A percentile compares a stretch with the other conserved stretches of the same genome.
These are phyloP conservation scores for Tephrocybe sp. DNA, from an alignment of 768 basidiomycete genomes.

Conservation along the genomic window DNA sequence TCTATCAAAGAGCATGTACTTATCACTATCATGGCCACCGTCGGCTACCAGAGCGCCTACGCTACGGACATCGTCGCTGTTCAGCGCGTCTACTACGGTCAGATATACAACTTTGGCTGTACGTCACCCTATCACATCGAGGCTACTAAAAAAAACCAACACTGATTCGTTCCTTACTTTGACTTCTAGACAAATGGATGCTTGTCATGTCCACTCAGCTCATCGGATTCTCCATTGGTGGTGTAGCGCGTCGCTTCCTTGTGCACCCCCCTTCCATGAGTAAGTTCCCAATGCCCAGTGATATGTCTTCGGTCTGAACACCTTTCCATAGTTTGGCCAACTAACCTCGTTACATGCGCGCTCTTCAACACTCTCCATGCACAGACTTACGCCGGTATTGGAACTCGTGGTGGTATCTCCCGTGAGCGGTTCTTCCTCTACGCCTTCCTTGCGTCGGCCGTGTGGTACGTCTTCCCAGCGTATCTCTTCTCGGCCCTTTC, in stretches of 20 bases:
- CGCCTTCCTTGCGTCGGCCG: slow-evolving; percentile 53
- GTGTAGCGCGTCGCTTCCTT: slow-evolving; percentile 71
- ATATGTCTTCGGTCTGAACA: no score
- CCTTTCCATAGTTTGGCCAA: slow-evolving; percentile 87
- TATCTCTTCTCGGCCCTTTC: slow-evolving; percentile 69
- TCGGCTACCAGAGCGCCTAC: slow-evolving; percentile 55
- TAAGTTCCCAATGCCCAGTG: slow-evolving; percentile 35
- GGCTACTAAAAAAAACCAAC: no score
- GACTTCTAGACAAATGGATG: slow-evolving; percentile 67
- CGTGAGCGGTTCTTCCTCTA: slow-evolving; percentile 79
- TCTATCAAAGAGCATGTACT: slow-evolving; percentile 74
- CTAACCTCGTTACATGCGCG: slow-evolving; percentile 70
- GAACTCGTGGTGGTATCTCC: slow-evolving; percentile 62
- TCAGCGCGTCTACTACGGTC: slow-evolving; percentile 71
- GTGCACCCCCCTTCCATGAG: slow-evolving; percentile 74
- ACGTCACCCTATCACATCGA: slow-evolving; percentile 20
- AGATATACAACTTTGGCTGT: slow-evolving; percentile 60
- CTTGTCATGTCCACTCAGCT: slow-evolving; percentile 74
- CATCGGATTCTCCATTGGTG: slow-evolving; percentile 82
- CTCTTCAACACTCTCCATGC: slow-evolving; percentile 83
- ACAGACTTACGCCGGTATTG: slow-evolving; percentile 65
- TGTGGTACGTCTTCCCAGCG: slow-evolving; percentile 73
- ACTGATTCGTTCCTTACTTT: slow-evolving; percentile 8
- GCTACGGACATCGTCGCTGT: slow-evolving; percentile 79
- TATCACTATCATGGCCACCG: slow-evolving; percentile 51